These are phyloP conservation scores for Cenchrus fungigraminus DNA, from an alignment of 176 grass and related monocot species.

Conservation along the genomic window DNA sequence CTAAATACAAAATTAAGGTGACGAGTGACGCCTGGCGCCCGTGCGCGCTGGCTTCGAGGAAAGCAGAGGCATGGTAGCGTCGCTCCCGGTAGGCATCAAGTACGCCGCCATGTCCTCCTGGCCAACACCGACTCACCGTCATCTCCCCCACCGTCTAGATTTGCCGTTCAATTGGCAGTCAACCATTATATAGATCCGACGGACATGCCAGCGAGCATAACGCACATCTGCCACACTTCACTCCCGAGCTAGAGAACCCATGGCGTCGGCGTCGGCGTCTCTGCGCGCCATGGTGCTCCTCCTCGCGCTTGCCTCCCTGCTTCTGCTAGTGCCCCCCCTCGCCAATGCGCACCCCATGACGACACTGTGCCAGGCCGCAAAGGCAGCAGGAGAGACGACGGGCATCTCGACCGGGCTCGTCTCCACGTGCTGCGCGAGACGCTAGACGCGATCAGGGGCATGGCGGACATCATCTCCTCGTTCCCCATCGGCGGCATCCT, in stretches of 20 bases:
- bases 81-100: too few species aligned
- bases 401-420: slow-evolving; percentile 38
- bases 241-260: background rate
- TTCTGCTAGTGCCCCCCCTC: background rate
- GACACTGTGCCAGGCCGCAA: background rate
- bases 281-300: background rate
- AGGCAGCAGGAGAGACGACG: background rate
- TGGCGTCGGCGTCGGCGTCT: slow-evolving; percentile 19
- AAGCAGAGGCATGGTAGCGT: too few species aligned
- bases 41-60: too few species aligned
- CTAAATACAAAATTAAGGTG: too few species aligned
- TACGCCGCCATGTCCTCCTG: background rate
- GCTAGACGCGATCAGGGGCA: slow-evolving; percentile 49
- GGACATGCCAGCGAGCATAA: background rate
- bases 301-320: background rate
- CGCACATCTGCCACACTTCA: background rate
- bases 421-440: slow-evolving; percentile 56
- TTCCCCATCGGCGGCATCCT: slow-evolving; percentile 49
- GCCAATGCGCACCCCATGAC: slow-evolving; percentile 30
- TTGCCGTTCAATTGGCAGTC: background rate
- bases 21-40: too few species aligned
- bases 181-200: background rate
- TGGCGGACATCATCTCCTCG: slow-evolving; percentile 46
- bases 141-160: background rate
- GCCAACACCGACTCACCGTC: background rate